These are phyloP conservation scores for Orbilia ellipsospora DNA, from an alignment of 2,329 filamentous ascomycete species.

Conservation along the genomic window DNA sequence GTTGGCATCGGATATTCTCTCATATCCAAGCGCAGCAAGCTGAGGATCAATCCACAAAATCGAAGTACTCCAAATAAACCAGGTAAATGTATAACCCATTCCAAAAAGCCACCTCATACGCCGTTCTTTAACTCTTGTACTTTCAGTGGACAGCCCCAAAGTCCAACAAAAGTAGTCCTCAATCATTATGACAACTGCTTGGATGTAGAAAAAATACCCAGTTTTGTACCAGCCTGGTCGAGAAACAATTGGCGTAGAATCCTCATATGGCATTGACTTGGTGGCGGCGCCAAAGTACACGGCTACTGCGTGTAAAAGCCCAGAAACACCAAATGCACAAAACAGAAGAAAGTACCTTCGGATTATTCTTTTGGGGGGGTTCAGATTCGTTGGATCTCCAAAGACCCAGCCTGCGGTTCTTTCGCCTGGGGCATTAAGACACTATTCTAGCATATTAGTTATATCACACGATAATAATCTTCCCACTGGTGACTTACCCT, in stretches of 20 bases:
- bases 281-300: constrained; percentile 24
- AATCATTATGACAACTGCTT: constrained; percentile 17
- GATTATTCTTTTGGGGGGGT: no score
- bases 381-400: no score
- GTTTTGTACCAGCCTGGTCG: constrained; percentile 31
- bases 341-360: no score
- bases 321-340: constrained; percentile 21
- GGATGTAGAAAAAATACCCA: constrained; percentile 26
- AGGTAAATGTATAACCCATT: constrained; percentile 24
- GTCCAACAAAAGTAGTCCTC: constrained; percentile 27
- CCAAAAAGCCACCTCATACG: constrained; percentile 14
- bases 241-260: constrained; percentile 10
- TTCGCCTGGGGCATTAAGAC: no score
- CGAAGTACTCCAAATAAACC: constrained; percentile 26
- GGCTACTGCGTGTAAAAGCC: constrained; percentile 25
- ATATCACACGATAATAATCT: constrained; percentile 1
- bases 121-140: neutral
- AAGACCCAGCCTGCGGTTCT: no score
- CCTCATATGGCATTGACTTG: constrained; percentile 18
- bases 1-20: constrained; percentile 12
- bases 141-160: constrained; percentile 12
- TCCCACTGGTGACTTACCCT: constrained; percentile 7
- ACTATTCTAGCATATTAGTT: no score
- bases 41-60: constrained; percentile 31
- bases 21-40: constrained; percentile 29